These are phyloP conservation scores for Gymnopilus dilepis DNA, from an alignment of 768 basidiomycete genomes.

Conservation along the genomic window DNA sequence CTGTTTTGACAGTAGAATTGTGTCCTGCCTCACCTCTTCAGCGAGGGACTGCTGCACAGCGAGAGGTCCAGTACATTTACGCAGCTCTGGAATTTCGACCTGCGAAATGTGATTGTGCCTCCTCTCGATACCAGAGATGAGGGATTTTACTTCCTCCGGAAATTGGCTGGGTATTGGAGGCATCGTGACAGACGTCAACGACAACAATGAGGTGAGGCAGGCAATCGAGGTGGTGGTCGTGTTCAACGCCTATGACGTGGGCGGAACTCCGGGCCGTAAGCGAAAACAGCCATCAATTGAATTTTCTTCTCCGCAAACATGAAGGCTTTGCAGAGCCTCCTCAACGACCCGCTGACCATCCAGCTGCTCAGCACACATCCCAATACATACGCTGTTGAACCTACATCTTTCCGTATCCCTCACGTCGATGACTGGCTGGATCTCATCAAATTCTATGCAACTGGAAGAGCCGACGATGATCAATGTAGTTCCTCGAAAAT, in stretches of 20 bases:
- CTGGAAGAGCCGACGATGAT: background rate
- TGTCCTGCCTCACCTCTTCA: constrained; percentile 78
- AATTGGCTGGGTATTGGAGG: constrained; percentile 63
- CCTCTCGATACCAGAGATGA: constrained; percentile 59
- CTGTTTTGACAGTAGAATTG: constrained; percentile 62
- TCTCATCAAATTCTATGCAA: constrained; percentile 20
- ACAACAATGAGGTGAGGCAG: background rate
- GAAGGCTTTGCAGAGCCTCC: constrained; percentile 1
- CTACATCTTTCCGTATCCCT: constrained; percentile 29
- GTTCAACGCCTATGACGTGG: background rate
- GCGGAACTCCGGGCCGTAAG: background rate
- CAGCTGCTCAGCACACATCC: constrained; percentile 52
- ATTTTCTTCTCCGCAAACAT: background rate
- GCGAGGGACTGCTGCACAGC: constrained; percentile 73
- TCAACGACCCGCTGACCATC: constrained; percentile 27
- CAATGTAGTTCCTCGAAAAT: background rate
- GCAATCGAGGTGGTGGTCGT: background rate
- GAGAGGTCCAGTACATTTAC: constrained; percentile 70
- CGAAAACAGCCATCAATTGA: background rate
- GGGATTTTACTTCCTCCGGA: constrained; percentile 52
- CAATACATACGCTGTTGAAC: constrained; percentile 36
- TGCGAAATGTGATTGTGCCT: constrained; percentile 65
- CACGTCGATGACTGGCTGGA: constrained; percentile 21
- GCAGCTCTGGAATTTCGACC: constrained; percentile 79
- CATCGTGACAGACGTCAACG: constrained; percentile 43